Base-by-base conservation (phyloP, 352 stramenopile genomes). In the Globisporangium cystogenes region DNA sequence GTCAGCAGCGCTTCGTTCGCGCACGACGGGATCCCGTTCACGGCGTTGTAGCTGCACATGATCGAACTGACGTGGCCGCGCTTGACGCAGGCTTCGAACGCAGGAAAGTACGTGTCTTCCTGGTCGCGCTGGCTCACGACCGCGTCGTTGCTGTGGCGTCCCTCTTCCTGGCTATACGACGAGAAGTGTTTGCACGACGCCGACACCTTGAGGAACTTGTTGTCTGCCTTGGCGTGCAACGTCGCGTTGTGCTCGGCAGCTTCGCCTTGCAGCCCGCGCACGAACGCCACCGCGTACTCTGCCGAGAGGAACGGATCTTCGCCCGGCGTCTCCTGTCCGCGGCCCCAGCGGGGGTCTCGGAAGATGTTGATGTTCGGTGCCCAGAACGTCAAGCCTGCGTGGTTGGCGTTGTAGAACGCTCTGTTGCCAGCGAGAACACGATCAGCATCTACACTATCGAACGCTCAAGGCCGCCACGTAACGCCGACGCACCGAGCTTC, bases 11-110 rank as follows among this genome's bases (percentile, higher is more conserved):
- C 58, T n/a, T 68, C 64, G 62, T 97, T 89, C 7, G 90, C 86
- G 64, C 95, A 98, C 15, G 84, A 68, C 1, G 95, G 95, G 20
- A 96, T 68, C 6, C 91, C 90, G 63, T 98, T 98, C 27, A 98
- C 74, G 14, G 85, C 79, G 55, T 98, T 98, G 70, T 98, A 98
- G 48, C 78, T 95, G 67, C 93, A 98, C 95, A 98, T 98, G 41
- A 98, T 62, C 11, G 79, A 76, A 46, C 68, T 94, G 31, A 83
- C 87, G 44, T 76, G 62, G 18, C 72, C 90, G 23, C 84, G 74
- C 57, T 60, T 80, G 15, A 98, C 72, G 61, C 87, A 96, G 50
- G 76, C 68, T 41, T 92, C 72, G 48, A 97, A 94, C 11, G 72
- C 71, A 12, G 76, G 78, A 11, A 96, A 82, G 72, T 97, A 98